Evolutionary conservation across 805 yeast genomes (phyloP).

Genomic region (Saturnispora halmiae): DNA sequence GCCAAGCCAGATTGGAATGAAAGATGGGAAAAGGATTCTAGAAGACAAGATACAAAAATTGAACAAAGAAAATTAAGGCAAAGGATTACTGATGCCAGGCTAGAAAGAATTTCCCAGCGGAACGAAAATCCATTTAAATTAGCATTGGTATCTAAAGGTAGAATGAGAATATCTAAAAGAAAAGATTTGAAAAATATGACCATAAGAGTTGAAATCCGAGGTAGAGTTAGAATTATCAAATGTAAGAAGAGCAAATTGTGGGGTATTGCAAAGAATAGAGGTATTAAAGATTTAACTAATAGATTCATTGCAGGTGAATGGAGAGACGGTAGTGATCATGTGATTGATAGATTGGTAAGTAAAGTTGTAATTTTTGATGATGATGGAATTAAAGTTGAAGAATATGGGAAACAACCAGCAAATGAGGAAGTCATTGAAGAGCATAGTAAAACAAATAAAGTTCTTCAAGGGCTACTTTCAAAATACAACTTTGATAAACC

Average conservation of each 20-base stretch:
- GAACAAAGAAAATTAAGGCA: slow-evolving; percentile 26
- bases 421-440: slow-evolving; percentile 34
- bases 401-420: slow-evolving; percentile 1
- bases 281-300: slow-evolving; percentile 52
- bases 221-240: slow-evolving; percentile 45
- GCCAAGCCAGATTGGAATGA: slow-evolving; percentile 52
- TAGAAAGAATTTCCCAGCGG: slow-evolving; percentile 37
- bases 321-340: slow-evolving; percentile 73
- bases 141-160: slow-evolving; percentile 36
- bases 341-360: slow-evolving; percentile 48
- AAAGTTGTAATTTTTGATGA: slow-evolving; percentile 25
- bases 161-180: slow-evolving; percentile 51
- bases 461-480: slow-evolving; percentile 40
- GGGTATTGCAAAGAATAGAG: slow-evolving; percentile 75
- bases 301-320: slow-evolving; percentile 58
- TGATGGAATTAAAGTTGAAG: slow-evolving; percentile 13
- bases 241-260: slow-evolving; percentile 74
- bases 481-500: slow-evolving; percentile 47
- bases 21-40: slow-evolving; percentile 38
- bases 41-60: slow-evolving; percentile 31
- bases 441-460: slow-evolving; percentile 34
- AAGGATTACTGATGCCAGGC: slow-evolving; percentile 29
- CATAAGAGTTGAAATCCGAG: slow-evolving; percentile 53
- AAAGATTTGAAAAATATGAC: slow-evolving; percentile 47
- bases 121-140: slow-evolving; percentile 29